phyloP scores from a whole-genome alignment of 1,284 basidiomycete genomes.

The Boletellus sp. region DNA sequence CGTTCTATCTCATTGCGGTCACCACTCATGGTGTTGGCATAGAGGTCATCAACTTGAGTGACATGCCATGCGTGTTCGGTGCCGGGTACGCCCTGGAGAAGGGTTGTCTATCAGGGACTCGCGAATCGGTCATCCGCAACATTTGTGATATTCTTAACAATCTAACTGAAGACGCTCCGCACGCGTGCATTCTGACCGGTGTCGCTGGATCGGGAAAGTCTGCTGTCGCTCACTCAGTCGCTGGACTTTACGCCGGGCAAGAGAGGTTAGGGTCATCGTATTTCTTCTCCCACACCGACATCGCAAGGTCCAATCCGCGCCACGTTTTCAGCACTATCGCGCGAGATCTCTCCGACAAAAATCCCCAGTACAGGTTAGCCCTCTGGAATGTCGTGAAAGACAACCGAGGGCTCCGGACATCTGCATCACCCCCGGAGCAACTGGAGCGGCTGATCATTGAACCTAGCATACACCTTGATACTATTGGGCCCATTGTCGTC shows the following conservation, averaged over 20 bases:
- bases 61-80: neutral
- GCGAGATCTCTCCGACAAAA: slow-evolving; percentile 2
- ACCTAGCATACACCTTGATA: neutral
- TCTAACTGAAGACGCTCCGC: neutral
- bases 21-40: too few relatives aligned
- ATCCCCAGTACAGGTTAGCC: neutral
- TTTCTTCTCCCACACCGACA: neutral
- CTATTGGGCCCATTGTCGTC: slow-evolving; percentile 6
- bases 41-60: neutral
- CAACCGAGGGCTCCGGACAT: slow-evolving; percentile 3
- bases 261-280: neutral
- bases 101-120: neutral
- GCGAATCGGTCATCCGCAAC: neutral
- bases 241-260: neutral
- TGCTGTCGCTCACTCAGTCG: neutral
- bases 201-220: neutral
- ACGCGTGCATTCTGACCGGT: slow-evolving; percentile 1
- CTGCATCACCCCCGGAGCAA: neutral
- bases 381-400: slow-evolving; percentile 1
- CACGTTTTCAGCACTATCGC: slow-evolving; percentile 7
- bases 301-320: neutral
- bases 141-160: slow-evolving; percentile 16
- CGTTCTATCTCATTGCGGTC: neutral
- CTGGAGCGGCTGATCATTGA: neutral
- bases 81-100: neutral